Base-by-base conservation (phyloP, 179 eudicot genomes). In the Spinacia oleracea region DNA sequence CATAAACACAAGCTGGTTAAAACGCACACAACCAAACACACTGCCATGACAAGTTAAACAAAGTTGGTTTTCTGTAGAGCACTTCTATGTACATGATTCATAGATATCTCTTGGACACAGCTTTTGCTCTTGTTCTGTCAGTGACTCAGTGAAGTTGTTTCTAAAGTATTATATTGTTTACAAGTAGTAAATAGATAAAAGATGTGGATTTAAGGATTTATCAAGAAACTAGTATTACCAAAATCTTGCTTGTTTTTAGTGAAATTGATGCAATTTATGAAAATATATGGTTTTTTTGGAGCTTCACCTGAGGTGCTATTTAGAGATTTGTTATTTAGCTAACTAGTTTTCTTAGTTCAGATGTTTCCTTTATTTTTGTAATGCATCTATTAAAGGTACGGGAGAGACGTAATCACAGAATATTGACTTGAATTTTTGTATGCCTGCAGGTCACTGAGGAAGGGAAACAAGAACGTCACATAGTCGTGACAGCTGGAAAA, bases 401-500 rank as follows among this genome's bases (percentile, higher is more conserved):
- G 2, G n/a, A 45, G 4, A 53, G n/a, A 64, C 32, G 23, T 6
- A 45, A 31, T 59, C 48, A 72, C 56, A 65, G 78, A 58, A 64
- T 63, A 2, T 27, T 79, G 68, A 29, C 85, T 56, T 21, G 21
- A 31, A 53, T 46, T 43, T 27, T 70, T 32, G 79, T 35, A 45
- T 56, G 69, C 55, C 76, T 50, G 50, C 83, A 94, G 98, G 98
- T 94, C n/a, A 94, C 97, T 0, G 97, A 94, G 83, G 83, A 85
- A 32, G 98, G 98, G 35, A 92, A 88, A 81, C 97, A 94, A 80
- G 98, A 94, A 77, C 91, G 97, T 6, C 96, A 94, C 80, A 77
- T 92, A n/a, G 98, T 94, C 18, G 96, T 93, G 21, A 87, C 91
- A 0, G 94, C 90, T 12, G 97, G 98, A 63, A 94, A 92, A 75